Conservation (phyloP, 2,329 filamentous ascomycete genomes). For the Botrytis paeoniae region DNA sequence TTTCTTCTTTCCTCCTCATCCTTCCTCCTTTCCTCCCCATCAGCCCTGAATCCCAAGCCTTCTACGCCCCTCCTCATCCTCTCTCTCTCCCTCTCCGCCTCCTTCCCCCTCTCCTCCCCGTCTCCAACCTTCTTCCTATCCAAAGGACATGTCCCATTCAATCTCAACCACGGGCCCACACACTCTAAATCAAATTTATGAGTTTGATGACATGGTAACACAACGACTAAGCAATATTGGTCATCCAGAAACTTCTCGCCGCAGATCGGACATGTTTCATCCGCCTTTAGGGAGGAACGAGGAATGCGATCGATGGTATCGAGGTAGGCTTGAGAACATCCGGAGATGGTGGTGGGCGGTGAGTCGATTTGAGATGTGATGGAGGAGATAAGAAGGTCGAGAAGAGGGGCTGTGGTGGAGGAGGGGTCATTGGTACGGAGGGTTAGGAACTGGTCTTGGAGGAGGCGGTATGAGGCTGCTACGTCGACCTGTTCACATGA, state of each 20-base stretch:
- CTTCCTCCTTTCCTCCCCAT: constrained; percentile 26
- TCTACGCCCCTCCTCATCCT: constrained; percentile 48
- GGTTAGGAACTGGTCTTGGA: constrained; percentile 58
- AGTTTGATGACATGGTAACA: constrained; percentile 57
- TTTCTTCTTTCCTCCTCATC: constrained; percentile 16
- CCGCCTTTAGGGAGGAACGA: constrained; percentile 46
- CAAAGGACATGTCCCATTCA: constrained; percentile 63
- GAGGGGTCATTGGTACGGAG: constrained; percentile 46
- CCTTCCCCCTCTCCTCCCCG: constrained; percentile 21
- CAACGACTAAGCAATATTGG: constrained; percentile 59
- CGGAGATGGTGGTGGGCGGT: constrained; percentile 50
- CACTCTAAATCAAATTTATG: constrained; percentile 67
- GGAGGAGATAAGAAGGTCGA: constrained; percentile 47
- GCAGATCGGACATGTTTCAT: constrained; percentile 62
- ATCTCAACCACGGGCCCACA: constrained; percentile 61
- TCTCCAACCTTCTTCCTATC: constrained; percentile 55
- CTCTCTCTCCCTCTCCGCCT: constrained; percentile 43
- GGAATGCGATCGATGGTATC: constrained; percentile 58
- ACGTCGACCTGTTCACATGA: constrained; percentile 45
- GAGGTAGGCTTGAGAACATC: constrained; percentile 58
- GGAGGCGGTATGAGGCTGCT: constrained; percentile 54
- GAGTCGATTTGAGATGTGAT: constrained; percentile 52
- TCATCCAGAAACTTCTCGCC: constrained; percentile 61
- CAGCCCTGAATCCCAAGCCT: constrained; percentile 23
- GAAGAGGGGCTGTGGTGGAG: constrained; percentile 44